Percentiles rank a stretch among this genome's conserved stretches.
Conservation (phyloP, 345 rosid genomes). For the Streptanthus diversifolius region DNA sequence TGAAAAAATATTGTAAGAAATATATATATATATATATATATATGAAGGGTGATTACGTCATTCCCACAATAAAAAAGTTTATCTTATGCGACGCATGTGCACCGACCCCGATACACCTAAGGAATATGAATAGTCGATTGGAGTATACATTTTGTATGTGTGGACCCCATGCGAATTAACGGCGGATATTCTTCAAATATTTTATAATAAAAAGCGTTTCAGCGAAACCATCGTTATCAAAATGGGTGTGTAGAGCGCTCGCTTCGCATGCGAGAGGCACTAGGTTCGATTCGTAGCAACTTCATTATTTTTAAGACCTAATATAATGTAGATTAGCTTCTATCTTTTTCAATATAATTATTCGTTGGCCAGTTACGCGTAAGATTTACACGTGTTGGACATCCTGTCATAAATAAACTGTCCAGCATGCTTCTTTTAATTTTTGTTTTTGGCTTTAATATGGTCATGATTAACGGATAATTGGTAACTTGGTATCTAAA, state of each 20-base stretch:
- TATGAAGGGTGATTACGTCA: conserved; percentile 3
- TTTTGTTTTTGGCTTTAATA: too few relatives aligned
- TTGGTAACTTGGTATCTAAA: background rate
- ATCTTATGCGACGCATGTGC: conserved; percentile 31
- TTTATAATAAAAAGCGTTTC: fast-evolving
- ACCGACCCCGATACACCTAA: conserved; percentile 7
- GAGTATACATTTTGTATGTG: background rate
- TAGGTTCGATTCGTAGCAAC: conserved; percentile 96
- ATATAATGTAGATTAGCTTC: background rate
- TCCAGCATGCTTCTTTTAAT: background rate
- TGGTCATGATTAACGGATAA: background rate
- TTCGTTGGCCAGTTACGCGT: background rate
- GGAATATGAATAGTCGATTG: conserved; percentile 12
- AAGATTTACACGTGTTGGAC: background rate
- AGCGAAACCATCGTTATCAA: fast-evolving
- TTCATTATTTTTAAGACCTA: conserved; percentile 31
- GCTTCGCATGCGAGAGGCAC: conserved; percentile 99
- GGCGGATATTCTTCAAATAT: background rate
- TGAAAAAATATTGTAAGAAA: background rate
- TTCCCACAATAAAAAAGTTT: background rate
- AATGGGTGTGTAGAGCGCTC: conserved; percentile 68
- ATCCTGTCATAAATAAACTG: background rate
- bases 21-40: too few relatives aligned
- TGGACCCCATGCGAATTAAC: conserved; percentile 9
- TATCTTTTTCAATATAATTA: background rate